Evolutionary conservation across 495 filamentous ascomycete genomes (phyloP).

Genomic region (Terfezia claveryi): DNA sequence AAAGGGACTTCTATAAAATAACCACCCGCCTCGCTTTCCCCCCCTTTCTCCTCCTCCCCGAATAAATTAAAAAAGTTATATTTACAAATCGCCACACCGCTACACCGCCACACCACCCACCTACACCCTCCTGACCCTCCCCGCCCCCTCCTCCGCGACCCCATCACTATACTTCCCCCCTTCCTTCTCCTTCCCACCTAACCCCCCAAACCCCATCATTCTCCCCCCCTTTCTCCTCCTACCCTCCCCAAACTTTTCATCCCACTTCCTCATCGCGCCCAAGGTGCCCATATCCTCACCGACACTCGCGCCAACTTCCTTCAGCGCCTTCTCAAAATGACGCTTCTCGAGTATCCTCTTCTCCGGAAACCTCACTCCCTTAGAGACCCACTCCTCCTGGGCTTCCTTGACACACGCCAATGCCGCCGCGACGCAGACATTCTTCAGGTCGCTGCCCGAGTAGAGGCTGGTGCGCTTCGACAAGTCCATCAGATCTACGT

Average conservation of each 20-base stretch:
- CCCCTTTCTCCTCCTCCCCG: no score
- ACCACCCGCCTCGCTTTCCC: no score
- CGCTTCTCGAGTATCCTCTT: constrained; percentile 38
- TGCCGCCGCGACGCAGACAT: constrained; percentile 73
- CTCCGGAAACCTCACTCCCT: constrained; percentile 36
- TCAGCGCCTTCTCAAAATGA: constrained; percentile 70
- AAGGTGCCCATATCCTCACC: constrained; percentile 84
- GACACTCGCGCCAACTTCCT: constrained; percentile 80
- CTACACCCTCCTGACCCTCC: no score
- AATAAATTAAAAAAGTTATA: no score
- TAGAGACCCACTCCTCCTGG: constrained; percentile 32
- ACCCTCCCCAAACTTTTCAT: constrained; percentile 87
- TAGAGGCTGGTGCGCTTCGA: constrained; percentile 71
- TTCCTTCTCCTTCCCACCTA: no score
- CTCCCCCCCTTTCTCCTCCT: constrained; percentile 45
- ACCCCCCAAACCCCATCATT: constrained; percentile 29
- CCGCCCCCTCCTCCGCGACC: no score
- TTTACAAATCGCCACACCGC: no score
- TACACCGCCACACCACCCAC: no score
- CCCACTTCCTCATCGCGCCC: constrained; percentile 76
- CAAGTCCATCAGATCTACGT: constrained; percentile 46
- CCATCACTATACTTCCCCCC: no score
- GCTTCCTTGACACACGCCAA: constrained; percentile 74
- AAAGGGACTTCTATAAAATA: no score
- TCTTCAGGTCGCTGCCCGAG: constrained; percentile 91